Evolutionary conservation across 331 rosid genomes (phyloP), one percentile per base, ranked within the genome.

Genomic region (Pyracantha coccinea): DNA sequence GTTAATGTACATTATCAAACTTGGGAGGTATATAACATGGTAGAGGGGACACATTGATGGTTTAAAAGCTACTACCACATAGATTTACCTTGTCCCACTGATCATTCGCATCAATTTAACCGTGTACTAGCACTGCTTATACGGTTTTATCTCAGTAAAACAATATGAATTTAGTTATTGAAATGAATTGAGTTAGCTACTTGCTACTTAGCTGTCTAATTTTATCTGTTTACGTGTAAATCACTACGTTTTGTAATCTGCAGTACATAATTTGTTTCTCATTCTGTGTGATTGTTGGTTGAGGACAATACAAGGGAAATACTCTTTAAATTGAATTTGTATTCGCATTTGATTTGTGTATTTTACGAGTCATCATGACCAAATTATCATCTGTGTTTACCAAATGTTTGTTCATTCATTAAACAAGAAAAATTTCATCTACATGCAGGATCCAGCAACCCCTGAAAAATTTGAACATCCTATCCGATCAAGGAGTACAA

Each of bases 391-490:
- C 23, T 72, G 7, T 21, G 25, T 58, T 23, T 13, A 23, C 25
- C 38, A 38, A 58, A 35, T 14, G n/a, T 21, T 16, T 33, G 67
- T 16, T 58, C 35, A 2, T 23, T 58, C 35, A 4, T 58, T 33
- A 33, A 58, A 23, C 66, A 17, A 52, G 38, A 75, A 53, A 19
- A 31, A 1, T 66, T 17, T 66, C 32, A 13, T 35, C 15, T 69
- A 23, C 16, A 16, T 29, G 35, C 81, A 89, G 98, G 92, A 89
- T 83, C 99, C 97, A 6, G 86, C 86, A 33, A 94, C 99, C 50
- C 99, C 99, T 2, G 97, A 92, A 16, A 92, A 91, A 74, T 67
- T 83, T 68, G 97, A 92, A 80, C 89, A 84, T 68, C 85, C 82
- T 6, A 77, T 88, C 33, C 84, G 84, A 71, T 76, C 86, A 14